These are phyloP conservation scores for Blakeslea trispora DNA, from an alignment of 371 early-diverging fungal genomes.

Conservation along the genomic window DNA sequence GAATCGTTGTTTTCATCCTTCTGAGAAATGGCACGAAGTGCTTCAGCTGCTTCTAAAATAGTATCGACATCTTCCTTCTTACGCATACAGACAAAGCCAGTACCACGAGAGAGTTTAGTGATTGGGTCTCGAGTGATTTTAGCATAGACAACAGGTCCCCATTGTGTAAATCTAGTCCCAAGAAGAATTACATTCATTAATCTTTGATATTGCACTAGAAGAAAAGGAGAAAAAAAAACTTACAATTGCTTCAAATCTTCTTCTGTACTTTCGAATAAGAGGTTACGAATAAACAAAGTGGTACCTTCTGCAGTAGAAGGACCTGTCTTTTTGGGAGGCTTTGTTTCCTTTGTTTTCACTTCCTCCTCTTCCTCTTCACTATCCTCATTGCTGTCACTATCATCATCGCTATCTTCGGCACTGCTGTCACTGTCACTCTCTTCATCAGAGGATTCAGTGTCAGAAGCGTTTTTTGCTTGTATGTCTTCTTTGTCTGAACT, in stretches of 20 bases:
- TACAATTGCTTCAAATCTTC: conserved; percentile 75
- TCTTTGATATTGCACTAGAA: no score
- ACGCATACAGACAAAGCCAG: conserved; percentile 90
- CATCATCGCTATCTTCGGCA: conserved; percentile 43
- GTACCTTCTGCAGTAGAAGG: conserved; percentile 63
- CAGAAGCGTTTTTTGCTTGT: conserved; percentile 29
- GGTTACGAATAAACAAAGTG: conserved; percentile 91
- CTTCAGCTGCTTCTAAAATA: conserved; percentile 69
- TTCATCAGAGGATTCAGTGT: conserved; percentile 44
- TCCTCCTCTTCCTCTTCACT: conserved; percentile 38
- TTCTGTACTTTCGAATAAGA: conserved; percentile 88
- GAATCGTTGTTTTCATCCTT: conserved; percentile 44
- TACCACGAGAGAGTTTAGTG: conserved; percentile 85
- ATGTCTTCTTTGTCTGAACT: conserved; percentile 49
- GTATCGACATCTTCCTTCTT: conserved; percentile 71
- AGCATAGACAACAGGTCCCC: conserved; percentile 84
- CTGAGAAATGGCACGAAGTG: conserved; percentile 46
- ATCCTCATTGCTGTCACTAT: conserved; percentile 47
- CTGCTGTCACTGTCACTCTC: conserved; percentile 33
- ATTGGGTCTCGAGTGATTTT: conserved; percentile 79
- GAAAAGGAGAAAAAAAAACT: conserved; percentile 22
- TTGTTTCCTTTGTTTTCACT: conserved; percentile 32
- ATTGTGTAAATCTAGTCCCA: conserved; percentile 60
- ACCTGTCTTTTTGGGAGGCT: conserved; percentile 14
- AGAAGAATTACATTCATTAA: no score